Evolutionary conservation across 352 stramenopile species (phyloP).

Genomic region (Elongisporangium prolatum): DNA sequence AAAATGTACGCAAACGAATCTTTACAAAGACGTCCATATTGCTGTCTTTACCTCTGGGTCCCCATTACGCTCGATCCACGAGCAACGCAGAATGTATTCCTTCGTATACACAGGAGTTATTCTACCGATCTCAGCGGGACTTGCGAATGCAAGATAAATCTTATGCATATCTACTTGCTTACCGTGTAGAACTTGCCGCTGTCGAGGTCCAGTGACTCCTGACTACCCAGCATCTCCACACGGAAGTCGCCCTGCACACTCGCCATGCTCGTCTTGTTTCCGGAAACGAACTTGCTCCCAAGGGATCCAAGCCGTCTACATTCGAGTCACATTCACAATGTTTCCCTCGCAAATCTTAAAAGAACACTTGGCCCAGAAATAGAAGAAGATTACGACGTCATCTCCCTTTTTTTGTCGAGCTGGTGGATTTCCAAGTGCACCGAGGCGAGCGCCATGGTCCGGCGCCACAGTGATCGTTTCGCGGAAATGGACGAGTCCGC

Average conservation of each 20-base stretch:
- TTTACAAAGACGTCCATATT: not conserved
- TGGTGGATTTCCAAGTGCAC: not conserved
- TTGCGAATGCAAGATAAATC: too few species aligned
- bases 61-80: slow-evolving; percentile 49
- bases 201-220: slow-evolving; percentile 81
- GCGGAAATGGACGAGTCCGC: not conserved
- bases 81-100: slow-evolving; percentile 84
- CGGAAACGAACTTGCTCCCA: not conserved
- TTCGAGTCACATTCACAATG: not conserved
- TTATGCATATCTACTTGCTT: not conserved
- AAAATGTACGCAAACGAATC: not conserved
- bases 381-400: not conserved
- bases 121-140: not conserved
- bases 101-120: slow-evolving; percentile 7
- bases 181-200: slow-evolving; percentile 87
- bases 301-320: not conserved
- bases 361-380: not conserved
- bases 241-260: slow-evolving; percentile 52
- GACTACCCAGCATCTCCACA: slow-evolving; percentile 69
- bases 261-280: slow-evolving; percentile 8
- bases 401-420: not conserved
- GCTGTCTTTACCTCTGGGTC: slow-evolving; percentile 30
- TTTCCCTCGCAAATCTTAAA: not conserved
- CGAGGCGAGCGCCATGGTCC: not conserved
- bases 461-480: not conserved